Evolutionary conservation across 257 asterid species (phyloP), one percentile per base, ranked within the genome.

Genomic region (Solanum neorickii): DNA sequence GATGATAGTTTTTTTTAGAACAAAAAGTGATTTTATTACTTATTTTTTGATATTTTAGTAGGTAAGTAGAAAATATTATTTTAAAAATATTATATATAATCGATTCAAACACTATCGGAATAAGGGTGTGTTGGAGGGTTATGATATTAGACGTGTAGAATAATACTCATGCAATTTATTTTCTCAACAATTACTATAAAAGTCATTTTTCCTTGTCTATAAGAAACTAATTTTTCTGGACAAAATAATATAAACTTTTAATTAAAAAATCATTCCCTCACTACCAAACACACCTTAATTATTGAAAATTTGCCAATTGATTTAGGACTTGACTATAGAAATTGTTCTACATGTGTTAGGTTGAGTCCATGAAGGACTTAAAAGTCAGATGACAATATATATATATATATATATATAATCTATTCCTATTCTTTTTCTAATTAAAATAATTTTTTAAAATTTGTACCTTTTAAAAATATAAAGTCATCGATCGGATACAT

Each of bases 11-110:
- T 47, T 18, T 56, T 13, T 18, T 49, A 18, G n/a, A 0, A 2
- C 0, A 2, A 18, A 0, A 52, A 52, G 4, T 0, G 4, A 1
- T 16, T 52, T 18, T 52, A 2, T 16, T 18, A 52, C 9, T 52
- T 52, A 18, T 1, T 7, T 52, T 7, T 0, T 52, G 1, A 23
- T 0, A 4, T 6, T 52, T 52, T 18, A 23, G 0, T 52, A 52
- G 3, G 62, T 2, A 52, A 18, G n/a, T 52, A 52, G 2, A 52
- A 52, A 52, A 18, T 52, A 52, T 52, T 18, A 18, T 52, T 9
- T 18, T 9, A 52, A 18, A 52, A 9, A 23, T 52, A 52, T 16
- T 52, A 52, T 6, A 15, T 52, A 52, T 52, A 52, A 52, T 52
- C n/a, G 7, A 52, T 52, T 18, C n/a, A 52, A 7, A 52, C 9